Evolutionary conservation across 2,329 filamentous ascomycete genomes (phyloP).

Genomic region (Penicillium sp.): DNA sequence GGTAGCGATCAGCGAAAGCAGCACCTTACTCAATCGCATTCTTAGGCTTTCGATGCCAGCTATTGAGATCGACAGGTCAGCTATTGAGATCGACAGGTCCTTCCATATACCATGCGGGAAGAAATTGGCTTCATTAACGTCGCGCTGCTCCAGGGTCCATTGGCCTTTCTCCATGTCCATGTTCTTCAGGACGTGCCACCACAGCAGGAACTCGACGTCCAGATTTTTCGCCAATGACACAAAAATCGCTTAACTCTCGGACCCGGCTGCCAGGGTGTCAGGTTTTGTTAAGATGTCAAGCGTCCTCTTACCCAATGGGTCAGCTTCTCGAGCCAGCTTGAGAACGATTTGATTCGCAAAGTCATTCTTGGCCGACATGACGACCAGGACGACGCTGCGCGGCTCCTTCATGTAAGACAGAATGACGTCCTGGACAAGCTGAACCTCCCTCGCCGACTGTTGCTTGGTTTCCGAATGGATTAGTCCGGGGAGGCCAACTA

Average conservation of each 20-base stretch:
- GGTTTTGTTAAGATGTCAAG: background rate
- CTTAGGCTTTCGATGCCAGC: background rate
- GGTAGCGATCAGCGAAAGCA: background rate
- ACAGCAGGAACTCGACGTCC: background rate
- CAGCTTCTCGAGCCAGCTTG: background rate
- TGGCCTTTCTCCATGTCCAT: conserved; percentile 1
- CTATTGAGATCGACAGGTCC: too few relatives aligned
- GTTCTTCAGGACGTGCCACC: background rate
- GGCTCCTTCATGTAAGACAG: background rate
- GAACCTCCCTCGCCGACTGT: background rate
- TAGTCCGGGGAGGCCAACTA: background rate
- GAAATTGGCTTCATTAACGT: background rate
- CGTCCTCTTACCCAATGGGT: background rate
- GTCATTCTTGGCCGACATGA: background rate
- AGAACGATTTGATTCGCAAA: background rate
- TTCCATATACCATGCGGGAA: background rate
- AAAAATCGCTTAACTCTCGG: background rate
- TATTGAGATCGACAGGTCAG: background rate
- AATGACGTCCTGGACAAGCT: background rate
- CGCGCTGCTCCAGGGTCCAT: background rate
- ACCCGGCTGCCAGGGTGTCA: background rate
- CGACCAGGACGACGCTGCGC: background rate
- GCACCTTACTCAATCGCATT: background rate
- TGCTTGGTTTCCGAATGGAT: background rate
- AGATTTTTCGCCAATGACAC: background rate